Evolutionary conservation across 2,329 filamentous ascomycete genomes (phyloP), one percentile per base, ranked within the genome.

Genomic region (Ceratocystis cacaofunesta): DNA sequence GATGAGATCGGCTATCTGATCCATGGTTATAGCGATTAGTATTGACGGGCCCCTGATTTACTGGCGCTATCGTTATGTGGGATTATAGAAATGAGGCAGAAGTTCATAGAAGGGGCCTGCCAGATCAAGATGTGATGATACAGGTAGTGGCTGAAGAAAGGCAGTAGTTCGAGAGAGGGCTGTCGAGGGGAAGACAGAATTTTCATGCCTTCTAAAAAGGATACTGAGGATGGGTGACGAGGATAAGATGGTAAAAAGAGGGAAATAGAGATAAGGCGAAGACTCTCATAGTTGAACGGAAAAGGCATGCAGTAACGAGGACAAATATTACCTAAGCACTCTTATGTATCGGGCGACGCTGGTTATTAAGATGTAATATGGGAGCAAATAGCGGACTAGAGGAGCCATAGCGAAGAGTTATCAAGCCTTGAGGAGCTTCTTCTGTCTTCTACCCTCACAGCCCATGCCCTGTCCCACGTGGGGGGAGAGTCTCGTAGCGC

Each of bases 1-100:
- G 46, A 82, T 78, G 58, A 83, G 76, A 57, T 75, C 74, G 57
- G 70, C 69, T 28, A 77, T 72, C 62, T 75, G 72, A 66, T 78
- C 75, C 77, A 78, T 78, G 41, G 32, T 32, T 6, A 15, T 15
- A 15, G 48, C 5, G 22, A 50, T 25, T 8, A 3, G 48, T 3
- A 4, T 5, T 5, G 55, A 2, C 2, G 30, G 5, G 17, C 6
- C 41, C 22, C 6, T 61, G 36, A 32, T 19, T 61, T 28, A 25
- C 25, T 48, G 17, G 46, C 17, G 46, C 15, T 52, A 8, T 10
- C 22, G 48, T 52, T 22, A 28, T 15, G 48, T 52, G 19, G 10
- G 12, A 25, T 2, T 41, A 10, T 12, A 15, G 12, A 41, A 41
- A 5, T 15, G 36, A 41, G 36, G 3, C 3, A 15, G 36, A 41